Evolutionary conservation across 257 asterid species (phyloP).

Genomic region (Solanum acaule): DNA sequence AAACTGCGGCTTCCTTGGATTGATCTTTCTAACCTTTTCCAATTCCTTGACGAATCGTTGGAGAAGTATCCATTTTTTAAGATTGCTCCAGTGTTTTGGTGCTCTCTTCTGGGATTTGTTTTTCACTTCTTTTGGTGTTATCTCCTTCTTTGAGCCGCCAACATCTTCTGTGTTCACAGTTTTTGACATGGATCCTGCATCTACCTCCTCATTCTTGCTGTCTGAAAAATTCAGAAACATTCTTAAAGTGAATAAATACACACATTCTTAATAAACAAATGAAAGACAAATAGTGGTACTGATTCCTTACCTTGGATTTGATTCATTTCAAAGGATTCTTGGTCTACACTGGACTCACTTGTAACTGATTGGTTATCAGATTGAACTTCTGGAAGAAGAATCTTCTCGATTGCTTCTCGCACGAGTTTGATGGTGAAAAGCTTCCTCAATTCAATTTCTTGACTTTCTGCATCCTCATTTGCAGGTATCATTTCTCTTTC

Average conservation of each 20-base stretch:
- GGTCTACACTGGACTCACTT: conserved; percentile 38
- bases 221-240: not conserved
- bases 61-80: conserved; percentile 89
- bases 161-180: not conserved
- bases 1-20: conserved; percentile 38
- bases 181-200: not conserved
- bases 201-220: not conserved
- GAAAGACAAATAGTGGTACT: not conserved
- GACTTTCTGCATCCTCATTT: conserved; percentile 28
- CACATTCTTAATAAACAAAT: not conserved
- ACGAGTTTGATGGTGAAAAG: conserved; percentile 77
- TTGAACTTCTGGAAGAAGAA: conserved; percentile 92
- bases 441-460: conserved; percentile 60
- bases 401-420: conserved; percentile 88
- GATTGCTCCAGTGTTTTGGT: conserved; percentile 89
- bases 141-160: conserved; percentile 7
- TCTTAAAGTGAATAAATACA: not conserved
- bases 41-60: conserved; percentile 71
- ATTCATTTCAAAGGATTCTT: conserved; percentile 26
- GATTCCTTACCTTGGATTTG: conserved; percentile 27
- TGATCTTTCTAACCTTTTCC: conserved; percentile 66
- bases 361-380: conserved; percentile 61
- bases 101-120: conserved; percentile 51
- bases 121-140: conserved; percentile 8
- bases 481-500: conserved; percentile 14